These are phyloP conservation scores for Edaphochlamys debaryana DNA, from an alignment of 139 green algal species.

Conservation along the genomic window DNA sequence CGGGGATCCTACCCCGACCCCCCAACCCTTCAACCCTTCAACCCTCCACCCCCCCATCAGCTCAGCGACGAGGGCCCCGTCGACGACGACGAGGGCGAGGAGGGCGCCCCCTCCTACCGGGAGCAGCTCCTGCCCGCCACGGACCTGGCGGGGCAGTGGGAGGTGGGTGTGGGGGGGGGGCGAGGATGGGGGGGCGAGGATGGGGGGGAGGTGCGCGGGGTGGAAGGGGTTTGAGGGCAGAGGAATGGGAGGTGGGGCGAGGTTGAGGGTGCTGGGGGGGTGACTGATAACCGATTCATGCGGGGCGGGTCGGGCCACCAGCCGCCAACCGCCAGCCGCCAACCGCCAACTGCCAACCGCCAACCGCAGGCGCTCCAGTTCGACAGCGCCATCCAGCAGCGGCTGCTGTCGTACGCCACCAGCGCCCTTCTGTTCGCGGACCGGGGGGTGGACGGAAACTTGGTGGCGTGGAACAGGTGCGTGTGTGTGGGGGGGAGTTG, in stretches of 20 bases:
- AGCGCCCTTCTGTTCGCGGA: conserved; percentile 91
- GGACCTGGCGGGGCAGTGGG: conserved; percentile 83
- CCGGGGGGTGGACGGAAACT: conserved; percentile 71
- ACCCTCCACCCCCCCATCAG: too few relatives aligned
- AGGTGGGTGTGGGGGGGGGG: conserved; percentile 41
- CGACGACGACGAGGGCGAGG: conserved; percentile 86
- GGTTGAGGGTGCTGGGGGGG: too few relatives aligned
- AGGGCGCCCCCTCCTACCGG: conserved; percentile 69
- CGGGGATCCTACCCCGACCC: too few relatives aligned
- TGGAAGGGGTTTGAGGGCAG: too few relatives aligned
- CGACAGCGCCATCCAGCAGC: conserved; percentile 73
- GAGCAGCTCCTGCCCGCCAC: conserved; percentile 82
- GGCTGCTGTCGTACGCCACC: conserved; percentile 85
- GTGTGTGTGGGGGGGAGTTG: conserved; percentile 8
- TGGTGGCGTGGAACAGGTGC: conserved; percentile 90
- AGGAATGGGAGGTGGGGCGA: too few relatives aligned
- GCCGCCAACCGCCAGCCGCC: too few relatives aligned
- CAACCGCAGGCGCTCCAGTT: conserved; percentile 2
- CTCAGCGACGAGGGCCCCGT: conserved; percentile 73
- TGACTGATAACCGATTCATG: too few relatives aligned
- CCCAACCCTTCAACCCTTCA: too few relatives aligned
- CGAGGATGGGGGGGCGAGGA: too few relatives aligned
- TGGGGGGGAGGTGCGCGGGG: too few relatives aligned
- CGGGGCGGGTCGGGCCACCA: too few relatives aligned
- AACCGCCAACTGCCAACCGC: too few relatives aligned